phyloP scores from a whole-genome alignment of 257 asterid genomes.

The Solanum bukasovii region DNA sequence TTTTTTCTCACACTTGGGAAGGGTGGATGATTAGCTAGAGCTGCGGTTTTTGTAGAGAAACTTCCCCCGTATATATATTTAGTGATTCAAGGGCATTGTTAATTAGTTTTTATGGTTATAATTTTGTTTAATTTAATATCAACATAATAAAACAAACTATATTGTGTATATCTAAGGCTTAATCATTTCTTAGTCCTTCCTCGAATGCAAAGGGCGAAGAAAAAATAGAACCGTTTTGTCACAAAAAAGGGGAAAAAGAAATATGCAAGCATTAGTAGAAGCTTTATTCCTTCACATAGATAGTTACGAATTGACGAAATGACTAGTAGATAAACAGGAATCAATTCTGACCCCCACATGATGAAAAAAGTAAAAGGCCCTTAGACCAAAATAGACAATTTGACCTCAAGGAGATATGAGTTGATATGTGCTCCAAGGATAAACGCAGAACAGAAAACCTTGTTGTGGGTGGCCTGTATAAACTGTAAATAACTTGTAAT shows the following conservation, averaged over 20 bases:
- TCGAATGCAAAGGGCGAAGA: background rate
- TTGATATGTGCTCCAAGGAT: background rate
- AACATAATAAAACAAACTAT: background rate
- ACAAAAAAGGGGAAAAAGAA: background rate
- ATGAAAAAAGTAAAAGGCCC: background rate
- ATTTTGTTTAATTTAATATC: background rate
- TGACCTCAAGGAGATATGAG: background rate
- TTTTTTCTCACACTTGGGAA: background rate
- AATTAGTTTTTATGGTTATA: background rate
- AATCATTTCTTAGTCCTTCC: background rate
- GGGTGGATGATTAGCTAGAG: background rate
- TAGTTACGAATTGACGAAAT: background rate
- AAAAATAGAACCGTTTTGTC: background rate
- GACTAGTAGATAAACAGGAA: background rate
- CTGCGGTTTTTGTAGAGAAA: background rate
- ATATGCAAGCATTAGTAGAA: background rate
- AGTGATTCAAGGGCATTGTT: background rate
- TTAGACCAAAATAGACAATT: background rate
- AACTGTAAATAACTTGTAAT: background rate
- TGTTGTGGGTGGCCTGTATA: background rate
- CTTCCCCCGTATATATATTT: background rate
- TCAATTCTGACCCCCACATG: background rate
- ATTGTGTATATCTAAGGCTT: background rate
- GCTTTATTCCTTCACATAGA: background rate
- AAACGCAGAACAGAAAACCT: background rate